A percentile compares a stretch with the other conserved stretches of the same genome.
phyloP scores from a whole-genome alignment of 352 stramenopile species.

The Pythium dissimile region DNA sequence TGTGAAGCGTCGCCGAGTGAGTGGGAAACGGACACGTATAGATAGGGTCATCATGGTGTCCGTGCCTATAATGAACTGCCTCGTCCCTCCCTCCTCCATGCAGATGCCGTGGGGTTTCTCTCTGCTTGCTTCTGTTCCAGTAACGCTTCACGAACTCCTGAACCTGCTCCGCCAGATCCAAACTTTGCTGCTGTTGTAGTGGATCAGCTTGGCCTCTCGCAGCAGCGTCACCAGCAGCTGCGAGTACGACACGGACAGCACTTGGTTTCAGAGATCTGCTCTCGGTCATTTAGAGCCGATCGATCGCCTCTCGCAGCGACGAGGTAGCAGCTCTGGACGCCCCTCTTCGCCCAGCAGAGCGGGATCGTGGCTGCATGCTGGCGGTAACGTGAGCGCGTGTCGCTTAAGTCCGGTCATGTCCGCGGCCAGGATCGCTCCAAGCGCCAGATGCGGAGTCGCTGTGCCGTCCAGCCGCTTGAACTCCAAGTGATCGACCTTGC shows the following conservation, averaged over 20 bases:
- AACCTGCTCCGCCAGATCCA: background rate
- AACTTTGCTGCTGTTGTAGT: no score
- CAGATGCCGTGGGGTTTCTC: no score
- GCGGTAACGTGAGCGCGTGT: constrained; percentile 1
- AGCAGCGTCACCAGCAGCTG: constrained; percentile 18
- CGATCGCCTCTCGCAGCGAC: constrained; percentile 22
- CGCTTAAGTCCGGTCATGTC: constrained; percentile 19
- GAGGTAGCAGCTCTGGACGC: constrained; percentile 14
- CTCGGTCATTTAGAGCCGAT: background rate
- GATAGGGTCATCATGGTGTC: no score
- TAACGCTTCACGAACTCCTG: constrained; percentile 8
- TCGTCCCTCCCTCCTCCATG: background rate
- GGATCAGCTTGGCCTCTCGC: constrained; percentile 11
- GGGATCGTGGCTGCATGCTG: constrained; percentile 10
- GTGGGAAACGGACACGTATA: no score
- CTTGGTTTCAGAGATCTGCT: constrained; percentile 5
- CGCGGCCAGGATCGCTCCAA: constrained; percentile 24
- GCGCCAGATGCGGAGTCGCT: constrained; percentile 29
- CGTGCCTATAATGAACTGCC: background rate
- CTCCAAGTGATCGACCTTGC: constrained; percentile 23
- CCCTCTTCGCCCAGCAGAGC: background rate
- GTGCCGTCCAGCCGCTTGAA: constrained; percentile 32
- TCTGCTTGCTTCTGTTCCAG: background rate
- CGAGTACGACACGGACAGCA: constrained; percentile 17
- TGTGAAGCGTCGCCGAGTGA: no score